Conservation (phyloP, 805 yeast species). For the Wickerhamiella dianesei region DNA sequence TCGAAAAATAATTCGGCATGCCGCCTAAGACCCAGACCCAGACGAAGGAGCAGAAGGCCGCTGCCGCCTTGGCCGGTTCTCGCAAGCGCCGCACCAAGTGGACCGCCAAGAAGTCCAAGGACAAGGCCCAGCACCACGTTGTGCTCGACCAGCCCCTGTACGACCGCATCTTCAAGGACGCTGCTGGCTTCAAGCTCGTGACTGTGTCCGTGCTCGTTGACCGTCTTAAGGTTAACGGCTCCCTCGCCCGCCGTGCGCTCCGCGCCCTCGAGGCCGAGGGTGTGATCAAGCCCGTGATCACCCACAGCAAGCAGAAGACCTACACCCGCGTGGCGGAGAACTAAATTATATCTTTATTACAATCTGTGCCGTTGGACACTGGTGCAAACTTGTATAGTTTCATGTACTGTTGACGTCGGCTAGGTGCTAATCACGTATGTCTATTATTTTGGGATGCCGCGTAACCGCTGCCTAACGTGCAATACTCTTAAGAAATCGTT, state of each 20-base stretch:
- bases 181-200: conserved; percentile 96
- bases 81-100: conserved; percentile 99
- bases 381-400: not conserved
- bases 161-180: conserved; percentile 99
- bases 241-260: conserved; percentile 96
- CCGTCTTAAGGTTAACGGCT: conserved; percentile 98
- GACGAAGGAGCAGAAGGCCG: conserved; percentile 98
- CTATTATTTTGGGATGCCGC: not conserved
- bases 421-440: not conserved
- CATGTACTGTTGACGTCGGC: not conserved
- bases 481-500: too few relatives aligned
- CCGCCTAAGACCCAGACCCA: conserved; percentile 95
- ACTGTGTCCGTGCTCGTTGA: conserved; percentile 97
- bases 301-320: conserved; percentile 93
- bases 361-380: not conserved
- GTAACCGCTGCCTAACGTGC: too few relatives aligned
- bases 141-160: conserved; percentile 95
- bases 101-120: conserved; percentile 99
- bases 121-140: conserved; percentile 97
- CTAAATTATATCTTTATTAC: conserved; percentile 10
- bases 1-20: conserved; percentile 33
- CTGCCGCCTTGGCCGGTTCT: conserved; percentile 99
- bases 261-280: conserved; percentile 92
- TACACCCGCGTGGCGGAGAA: conserved; percentile 38
- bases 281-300: conserved; percentile 82